Percentiles rank a stretch among this genome's conserved stretches.
Evolutionary conservation across 2,329 filamentous ascomycete genomes (phyloP).

Genomic region (Hysterium pulicare): DNA sequence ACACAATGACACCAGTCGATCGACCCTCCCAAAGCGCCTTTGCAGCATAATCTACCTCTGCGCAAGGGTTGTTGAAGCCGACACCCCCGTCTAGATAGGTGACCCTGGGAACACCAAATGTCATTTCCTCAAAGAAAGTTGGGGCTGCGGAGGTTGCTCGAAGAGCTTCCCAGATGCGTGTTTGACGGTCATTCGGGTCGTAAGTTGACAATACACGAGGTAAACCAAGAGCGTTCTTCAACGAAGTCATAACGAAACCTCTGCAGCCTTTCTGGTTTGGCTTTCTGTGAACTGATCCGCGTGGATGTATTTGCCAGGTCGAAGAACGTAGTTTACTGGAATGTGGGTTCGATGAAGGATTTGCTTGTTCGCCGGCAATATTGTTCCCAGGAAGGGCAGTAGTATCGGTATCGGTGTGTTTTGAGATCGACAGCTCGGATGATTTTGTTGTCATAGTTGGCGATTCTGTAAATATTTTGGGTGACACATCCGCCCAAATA

Average conservation of each 20-base stretch:
- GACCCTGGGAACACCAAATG: conserved; percentile 45
- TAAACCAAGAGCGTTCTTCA: conserved; percentile 38
- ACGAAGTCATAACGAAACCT: conserved; percentile 36
- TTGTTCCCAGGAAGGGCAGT: conserved; percentile 9
- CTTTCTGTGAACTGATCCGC: conserved; percentile 33
- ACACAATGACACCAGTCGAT: conserved; percentile 38
- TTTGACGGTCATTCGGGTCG: conserved; percentile 38
- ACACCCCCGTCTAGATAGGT: conserved; percentile 51
- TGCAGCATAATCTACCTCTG: conserved; percentile 49
- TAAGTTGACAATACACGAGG: conserved; percentile 37
- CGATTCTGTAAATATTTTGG: conserved; percentile 22
- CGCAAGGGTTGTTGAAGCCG: conserved; percentile 51
- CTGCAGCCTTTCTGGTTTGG: conserved; percentile 32
- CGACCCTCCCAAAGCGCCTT: conserved; percentile 39
- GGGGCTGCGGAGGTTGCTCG: conserved; percentile 52
- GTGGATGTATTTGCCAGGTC: conserved; percentile 35
- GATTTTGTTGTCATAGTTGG: conserved; percentile 22
- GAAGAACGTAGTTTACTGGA: conserved; percentile 13
- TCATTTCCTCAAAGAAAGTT: conserved; percentile 51
- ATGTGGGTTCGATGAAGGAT: conserved; percentile 9
- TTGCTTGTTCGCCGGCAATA: conserved; percentile 11
- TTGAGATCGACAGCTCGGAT: conserved; percentile 9
- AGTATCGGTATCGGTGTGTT: not conserved
- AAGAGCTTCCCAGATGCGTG: conserved; percentile 49
- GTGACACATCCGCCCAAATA: conserved; percentile 32